Percentiles rank a stretch among this genome's conserved stretches.
Conservation (phyloP, 345 rosid species). For the Camelina sativa region DNA sequence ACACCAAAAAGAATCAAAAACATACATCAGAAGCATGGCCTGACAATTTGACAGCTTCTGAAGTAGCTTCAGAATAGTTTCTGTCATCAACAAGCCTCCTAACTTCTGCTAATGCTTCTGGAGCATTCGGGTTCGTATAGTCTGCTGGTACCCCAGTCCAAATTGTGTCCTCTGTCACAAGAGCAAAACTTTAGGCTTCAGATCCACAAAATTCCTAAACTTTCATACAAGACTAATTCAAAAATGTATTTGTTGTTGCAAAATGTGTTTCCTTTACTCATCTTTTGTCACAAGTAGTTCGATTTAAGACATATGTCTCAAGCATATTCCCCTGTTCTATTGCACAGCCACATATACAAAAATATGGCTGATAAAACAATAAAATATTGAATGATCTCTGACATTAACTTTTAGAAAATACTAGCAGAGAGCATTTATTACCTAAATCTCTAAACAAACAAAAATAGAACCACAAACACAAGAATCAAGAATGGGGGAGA, state of each 20-base stretch:
- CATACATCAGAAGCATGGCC: slow-evolving; percentile 74
- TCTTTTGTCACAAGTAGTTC: not conserved
- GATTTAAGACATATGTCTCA: not conserved
- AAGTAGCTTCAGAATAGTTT: slow-evolving; percentile 70
- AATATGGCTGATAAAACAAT: slow-evolving; percentile 2
- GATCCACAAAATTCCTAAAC: slow-evolving; percentile 12
- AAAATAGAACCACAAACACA: not conserved
- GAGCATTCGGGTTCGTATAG: slow-evolving; percentile 67
- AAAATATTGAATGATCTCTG: slow-evolving; percentile 11
- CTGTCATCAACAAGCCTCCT: slow-evolving; percentile 71
- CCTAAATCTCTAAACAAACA: slow-evolving; percentile 6
- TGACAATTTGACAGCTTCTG: slow-evolving; percentile 63
- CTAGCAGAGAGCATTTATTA: slow-evolving; percentile 31
- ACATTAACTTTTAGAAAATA: slow-evolving; percentile 8
- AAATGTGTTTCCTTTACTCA: slow-evolving; percentile 3
- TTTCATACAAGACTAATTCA: slow-evolving; percentile 10
- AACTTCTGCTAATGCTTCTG: slow-evolving; percentile 64
- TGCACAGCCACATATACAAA: slow-evolving; percentile 8
- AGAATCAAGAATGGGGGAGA: not conserved
- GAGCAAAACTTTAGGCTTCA: not conserved
- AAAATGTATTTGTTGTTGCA: not conserved
- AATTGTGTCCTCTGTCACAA: slow-evolving; percentile 67
- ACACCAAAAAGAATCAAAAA: slow-evolving; percentile 25
- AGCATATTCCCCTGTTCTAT: slow-evolving; percentile 16
- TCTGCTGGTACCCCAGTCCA: slow-evolving; percentile 88